Evolutionary conservation across 1,284 basidiomycete species (phyloP), one percentile per base, ranked within the genome.

Genomic region (Cutaneotrichosporon cutaneum): DNA sequence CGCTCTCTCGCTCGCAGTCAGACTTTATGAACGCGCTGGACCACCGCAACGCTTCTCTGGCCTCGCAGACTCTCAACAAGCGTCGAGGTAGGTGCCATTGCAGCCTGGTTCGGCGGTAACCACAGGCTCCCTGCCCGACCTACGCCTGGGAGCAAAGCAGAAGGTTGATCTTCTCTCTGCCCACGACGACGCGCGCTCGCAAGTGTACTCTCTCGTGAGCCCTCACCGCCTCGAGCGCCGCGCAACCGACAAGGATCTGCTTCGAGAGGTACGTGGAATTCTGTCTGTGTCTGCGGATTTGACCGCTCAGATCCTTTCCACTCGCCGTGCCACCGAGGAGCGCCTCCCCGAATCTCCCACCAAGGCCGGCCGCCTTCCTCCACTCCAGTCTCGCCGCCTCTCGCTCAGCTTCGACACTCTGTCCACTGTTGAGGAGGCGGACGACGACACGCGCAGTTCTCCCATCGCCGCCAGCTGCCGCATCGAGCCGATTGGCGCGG

Each of bases 401-500:
- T 27, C 26, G 3, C 36, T 44, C 33, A 18, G 35, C 35, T 62
- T 48, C 51, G 48, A 57, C 26, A n/a, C 50, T 13, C 56, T 62
- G 14, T 11, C 56, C 5, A 53, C 60, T 0, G 60, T 62, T 11
- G 54, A 50, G 9, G 60, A 62, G 44, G n/a, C 32, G 2, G 55
- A 57, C 13, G 39, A 42, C 27, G 54, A 60, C 54, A 33, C 52
- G 21, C 13, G 27, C 44, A 22, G 21, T 21, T 11, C 13, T 9
- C 2, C 27, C 45, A 7, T 51, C 18, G 7, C 9, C 16, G 9
- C 36, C 39, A 16, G 26, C n/a, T 21, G 16, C 51, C 3, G n/a
- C 1, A 16, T 62, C 26, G 27, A 58, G 30, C 62, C 62, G 5
- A 64, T 64, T 42, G 62, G 62, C 9, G 56, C 62, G 8, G 58